A percentile compares a stretch with the other conserved stretches of the same genome.
These are phyloP conservation scores for Sonneratia caseolaris DNA, from an alignment of 345 rosid genomes.

Conservation along the genomic window DNA sequence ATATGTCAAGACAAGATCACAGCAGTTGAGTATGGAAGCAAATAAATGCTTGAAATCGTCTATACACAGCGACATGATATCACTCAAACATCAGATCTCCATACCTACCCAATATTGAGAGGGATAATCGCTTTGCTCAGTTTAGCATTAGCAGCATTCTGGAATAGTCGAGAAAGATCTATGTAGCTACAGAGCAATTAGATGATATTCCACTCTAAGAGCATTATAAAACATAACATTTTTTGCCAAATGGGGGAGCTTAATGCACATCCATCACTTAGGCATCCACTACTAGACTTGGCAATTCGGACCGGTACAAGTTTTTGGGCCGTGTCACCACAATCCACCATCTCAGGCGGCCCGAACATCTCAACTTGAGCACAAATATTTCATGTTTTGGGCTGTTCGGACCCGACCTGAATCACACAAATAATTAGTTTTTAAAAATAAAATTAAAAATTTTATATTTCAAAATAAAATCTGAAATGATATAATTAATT, in stretches of 20 bases:
- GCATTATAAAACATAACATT: neutral
- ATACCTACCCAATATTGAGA: constrained; percentile 41
- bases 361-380: no score
- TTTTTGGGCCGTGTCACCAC: no score
- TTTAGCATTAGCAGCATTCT: neutral
- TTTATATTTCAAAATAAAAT: no score
- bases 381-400: no score
- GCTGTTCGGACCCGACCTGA: no score
- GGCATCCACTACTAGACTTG: neutral
- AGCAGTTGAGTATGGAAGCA: constrained; percentile 61
- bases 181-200: neutral
- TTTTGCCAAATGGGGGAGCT: neutral
- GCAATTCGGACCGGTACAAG: no score
- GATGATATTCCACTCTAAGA: neutral
- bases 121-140: neutral
- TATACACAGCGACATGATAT: constrained; percentile 89
- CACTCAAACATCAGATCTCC: constrained; percentile 48
- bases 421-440: no score
- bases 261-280: neutral
- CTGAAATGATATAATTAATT: no score
- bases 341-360: no score
- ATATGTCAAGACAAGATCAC: constrained; percentile 76
- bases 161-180: neutral
- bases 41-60: constrained; percentile 53
- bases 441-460: no score